Evolutionary conservation across 2,329 filamentous ascomycete genomes (phyloP), one percentile per base, ranked within the genome.

Genomic region (Ceratocystis cacaofunesta): DNA sequence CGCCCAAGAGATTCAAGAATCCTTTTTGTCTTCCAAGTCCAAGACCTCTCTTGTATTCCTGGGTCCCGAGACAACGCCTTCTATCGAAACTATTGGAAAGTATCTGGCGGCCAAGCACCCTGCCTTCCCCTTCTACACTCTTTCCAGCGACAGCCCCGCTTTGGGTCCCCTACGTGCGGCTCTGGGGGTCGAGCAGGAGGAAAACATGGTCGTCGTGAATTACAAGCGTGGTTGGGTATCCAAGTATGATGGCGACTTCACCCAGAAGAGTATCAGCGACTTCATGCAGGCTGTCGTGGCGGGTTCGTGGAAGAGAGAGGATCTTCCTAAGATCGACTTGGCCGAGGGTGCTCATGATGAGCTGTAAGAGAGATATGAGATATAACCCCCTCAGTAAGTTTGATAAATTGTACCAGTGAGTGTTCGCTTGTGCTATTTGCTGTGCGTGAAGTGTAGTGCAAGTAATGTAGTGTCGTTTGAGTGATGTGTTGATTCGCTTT

Each of bases 251-350:
- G 84, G 81, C 2, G 77, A 82, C 55, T 85, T 85, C 57, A 83
- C 82, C 65, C 72, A 79, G 28, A 78, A 82, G 64, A 82, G 80
- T 30, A 78, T 99, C 36, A 90, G 96, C 76, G 78, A 78, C 68
- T 99, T 92, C 90, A 84, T 99, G 67, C 94, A 99, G 72, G 81
- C 84, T n/a, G 90, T 97, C 68, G 86, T 90, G 46, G 82, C 99
- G 79, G 90, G 92, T 63, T 92, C 97, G 72, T 88, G 90, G 1
- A 77, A 82, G 67, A 96, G 92, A 80, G 81, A 85, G 71, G 89
- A 86, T 76, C 74, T 94, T 52, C 88, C 89, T 0, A 80, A 82
- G 67, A 82, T 79, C 1, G 71, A 89, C 55, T 72, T 87, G 41
- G 76, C 77, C 17, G 44, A 36, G 28, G 10, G 74, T 78, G 70